These are phyloP conservation scores for Eucalyptus paniculata DNA, from an alignment of 345 rosid species.

Conservation along the genomic window DNA sequence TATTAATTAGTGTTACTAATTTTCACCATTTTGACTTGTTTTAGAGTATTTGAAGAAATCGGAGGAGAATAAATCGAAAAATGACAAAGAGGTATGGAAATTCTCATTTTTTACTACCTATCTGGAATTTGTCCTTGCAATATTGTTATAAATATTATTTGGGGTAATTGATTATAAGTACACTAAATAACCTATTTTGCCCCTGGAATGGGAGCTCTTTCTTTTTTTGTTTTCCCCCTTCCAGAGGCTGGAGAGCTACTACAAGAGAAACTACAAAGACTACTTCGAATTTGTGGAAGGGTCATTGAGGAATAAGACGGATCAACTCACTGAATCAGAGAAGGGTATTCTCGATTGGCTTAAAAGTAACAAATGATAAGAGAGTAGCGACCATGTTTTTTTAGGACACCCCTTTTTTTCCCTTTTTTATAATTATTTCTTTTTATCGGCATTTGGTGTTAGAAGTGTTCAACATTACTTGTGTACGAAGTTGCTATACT, in stretches of 20 bases:
- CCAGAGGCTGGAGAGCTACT: constrained; percentile 70
- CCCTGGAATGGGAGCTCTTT: neutral
- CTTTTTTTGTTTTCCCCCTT: neutral
- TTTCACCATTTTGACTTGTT: neutral
- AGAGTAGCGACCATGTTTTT: neutral
- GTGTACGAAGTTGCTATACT: neutral
- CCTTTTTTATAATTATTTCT: neutral
- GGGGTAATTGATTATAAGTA: neutral
- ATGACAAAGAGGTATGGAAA: constrained; percentile 68
- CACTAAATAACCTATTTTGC: neutral
- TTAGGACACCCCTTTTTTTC: neutral
- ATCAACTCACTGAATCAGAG: constrained; percentile 58
- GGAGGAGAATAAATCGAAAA: constrained; percentile 70
- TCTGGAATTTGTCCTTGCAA: neutral
- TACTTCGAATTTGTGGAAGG: constrained; percentile 84
- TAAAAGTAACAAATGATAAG: constrained; percentile 32
- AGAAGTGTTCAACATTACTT: neutral
- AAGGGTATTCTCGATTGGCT: constrained; percentile 88
- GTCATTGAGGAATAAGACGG: constrained; percentile 37
- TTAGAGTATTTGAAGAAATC: constrained; percentile 78
- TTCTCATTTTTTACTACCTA: neutral
- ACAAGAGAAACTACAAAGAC: constrained; percentile 84
- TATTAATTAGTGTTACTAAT: neutral
- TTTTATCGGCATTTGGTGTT: neutral
- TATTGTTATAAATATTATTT: neutral